These are phyloP conservation scores for Candida takata DNA, from an alignment of 805 yeast genomes.

Conservation along the genomic window DNA sequence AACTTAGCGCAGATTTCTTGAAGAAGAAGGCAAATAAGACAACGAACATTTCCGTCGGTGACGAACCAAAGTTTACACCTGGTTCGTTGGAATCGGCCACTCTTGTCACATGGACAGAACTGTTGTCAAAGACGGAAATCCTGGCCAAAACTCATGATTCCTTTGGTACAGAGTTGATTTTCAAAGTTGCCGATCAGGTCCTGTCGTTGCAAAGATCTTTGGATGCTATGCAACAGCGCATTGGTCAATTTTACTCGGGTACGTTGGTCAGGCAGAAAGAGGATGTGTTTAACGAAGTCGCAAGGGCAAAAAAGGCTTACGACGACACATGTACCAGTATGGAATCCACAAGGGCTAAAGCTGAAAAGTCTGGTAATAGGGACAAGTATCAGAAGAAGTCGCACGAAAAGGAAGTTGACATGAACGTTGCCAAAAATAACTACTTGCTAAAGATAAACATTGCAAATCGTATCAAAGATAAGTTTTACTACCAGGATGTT, in stretches of 20 bases:
- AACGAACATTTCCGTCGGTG: conserved; percentile 78
- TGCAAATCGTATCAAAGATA: conserved; percentile 88
- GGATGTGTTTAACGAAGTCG: conserved; percentile 25
- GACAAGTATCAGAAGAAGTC: conserved; percentile 40
- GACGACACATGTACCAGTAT: conserved; percentile 74
- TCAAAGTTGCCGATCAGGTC: conserved; percentile 57
- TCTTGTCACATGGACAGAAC: conserved; percentile 84
- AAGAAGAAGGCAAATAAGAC: conserved; percentile 67
- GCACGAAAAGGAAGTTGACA: conserved; percentile 60
- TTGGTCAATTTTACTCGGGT: conserved; percentile 49
- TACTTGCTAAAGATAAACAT: conserved; percentile 75
- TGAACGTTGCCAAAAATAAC: conserved; percentile 83
- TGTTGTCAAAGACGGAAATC: conserved; percentile 74
- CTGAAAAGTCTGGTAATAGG: conserved; percentile 52
- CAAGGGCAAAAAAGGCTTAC: conserved; percentile 55
- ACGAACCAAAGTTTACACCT: conserved; percentile 83
- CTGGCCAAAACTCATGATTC: conserved; percentile 60
- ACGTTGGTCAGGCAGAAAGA: conserved; percentile 39
- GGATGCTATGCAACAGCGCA: conserved; percentile 45
- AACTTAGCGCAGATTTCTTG: conserved; percentile 60
- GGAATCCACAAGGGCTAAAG: conserved; percentile 72
- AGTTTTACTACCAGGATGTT: conserved; percentile 84
- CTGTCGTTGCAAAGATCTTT: conserved; percentile 45
- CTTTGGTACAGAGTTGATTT: conserved; percentile 52
- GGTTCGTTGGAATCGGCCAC: conserved; percentile 89